Conservation (phyloP, 768 basidiomycete species). For the Botryobasidium botryosum region DNA sequence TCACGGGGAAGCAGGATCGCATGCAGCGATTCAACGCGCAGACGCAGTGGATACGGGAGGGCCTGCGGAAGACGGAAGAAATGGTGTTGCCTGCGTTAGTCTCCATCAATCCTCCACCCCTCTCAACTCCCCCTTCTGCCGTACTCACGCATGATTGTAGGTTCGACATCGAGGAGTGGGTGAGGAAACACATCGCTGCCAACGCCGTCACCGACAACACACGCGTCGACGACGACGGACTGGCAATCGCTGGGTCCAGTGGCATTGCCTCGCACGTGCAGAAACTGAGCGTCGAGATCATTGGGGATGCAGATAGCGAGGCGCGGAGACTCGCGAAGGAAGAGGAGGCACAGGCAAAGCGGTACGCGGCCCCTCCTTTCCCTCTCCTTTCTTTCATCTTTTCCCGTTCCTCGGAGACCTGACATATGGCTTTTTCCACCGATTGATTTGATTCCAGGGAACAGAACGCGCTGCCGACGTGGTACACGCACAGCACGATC, state of each 20-base stretch:
- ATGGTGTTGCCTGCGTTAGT: constrained; percentile 72
- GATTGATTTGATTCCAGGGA: constrained; percentile 22
- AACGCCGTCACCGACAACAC: constrained; percentile 19
- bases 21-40: constrained; percentile 93
- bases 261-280: constrained; percentile 39
- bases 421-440: not conserved
- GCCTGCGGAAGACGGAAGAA: constrained; percentile 73
- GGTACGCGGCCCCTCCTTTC: no score
- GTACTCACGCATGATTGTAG: no score
- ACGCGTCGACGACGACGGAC: constrained; percentile 29
- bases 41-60: constrained; percentile 74
- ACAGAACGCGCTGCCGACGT: constrained; percentile 83
- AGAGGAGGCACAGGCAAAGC: constrained; percentile 65
- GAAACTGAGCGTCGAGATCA: constrained; percentile 65
- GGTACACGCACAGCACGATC: constrained; percentile 94
- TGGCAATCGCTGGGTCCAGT: constrained; percentile 60
- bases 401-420: not conserved
- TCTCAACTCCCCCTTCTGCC: not conserved
- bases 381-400: not conserved
- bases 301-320: constrained; percentile 81
- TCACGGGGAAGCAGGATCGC: constrained; percentile 72
- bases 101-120: constrained; percentile 7
- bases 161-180: constrained; percentile 70
- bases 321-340: constrained; percentile 55
- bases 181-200: constrained; percentile 42